Conservation (phyloP, 345 rosid species). For the Leavenworthia alabamica region DNA sequence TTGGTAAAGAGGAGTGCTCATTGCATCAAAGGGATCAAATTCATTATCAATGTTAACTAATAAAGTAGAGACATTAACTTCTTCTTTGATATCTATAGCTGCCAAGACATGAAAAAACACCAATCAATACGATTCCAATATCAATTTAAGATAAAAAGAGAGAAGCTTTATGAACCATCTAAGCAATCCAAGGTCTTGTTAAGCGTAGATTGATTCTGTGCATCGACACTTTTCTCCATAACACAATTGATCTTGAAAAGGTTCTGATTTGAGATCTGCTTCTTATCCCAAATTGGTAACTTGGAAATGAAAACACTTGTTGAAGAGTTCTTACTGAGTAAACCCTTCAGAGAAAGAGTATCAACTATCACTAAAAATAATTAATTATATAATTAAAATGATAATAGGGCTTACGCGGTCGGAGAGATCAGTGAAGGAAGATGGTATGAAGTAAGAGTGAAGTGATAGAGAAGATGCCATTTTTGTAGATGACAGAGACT, state of each 20-base stretch:
- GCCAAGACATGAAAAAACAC: constrained; percentile 15
- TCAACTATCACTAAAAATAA: neutral
- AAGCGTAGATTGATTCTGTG: constrained; percentile 36
- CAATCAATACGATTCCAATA: neutral
- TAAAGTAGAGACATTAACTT: constrained; percentile 62
- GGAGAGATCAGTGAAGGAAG: constrained; percentile 24
- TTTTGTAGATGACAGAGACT: no score
- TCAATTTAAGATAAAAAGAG: neutral
- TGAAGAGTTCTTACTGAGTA: constrained; percentile 4
- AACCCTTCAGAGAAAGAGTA: constrained; percentile 34
- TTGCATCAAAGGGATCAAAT: constrained; percentile 78
- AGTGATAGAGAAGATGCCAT: constrained; percentile 38
- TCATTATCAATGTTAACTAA: constrained; percentile 59
- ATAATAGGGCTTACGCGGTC: constrained; percentile 25
- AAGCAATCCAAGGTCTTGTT: constrained; percentile 28
- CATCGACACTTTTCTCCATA: constrained; percentile 41
- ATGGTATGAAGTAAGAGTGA: constrained; percentile 23
- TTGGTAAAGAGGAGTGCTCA: constrained; percentile 87
- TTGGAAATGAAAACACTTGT: constrained; percentile 26
- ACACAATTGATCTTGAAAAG: constrained; percentile 41
- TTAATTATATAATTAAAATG: neutral
- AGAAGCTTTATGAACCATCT: constrained; percentile 32
- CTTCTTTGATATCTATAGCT: constrained; percentile 48
- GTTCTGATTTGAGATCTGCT: constrained; percentile 18
- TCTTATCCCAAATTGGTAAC: no score